Evolutionary conservation across 768 basidiomycete species (phyloP).

Genomic region (Boletus rubroflammeus): DNA sequence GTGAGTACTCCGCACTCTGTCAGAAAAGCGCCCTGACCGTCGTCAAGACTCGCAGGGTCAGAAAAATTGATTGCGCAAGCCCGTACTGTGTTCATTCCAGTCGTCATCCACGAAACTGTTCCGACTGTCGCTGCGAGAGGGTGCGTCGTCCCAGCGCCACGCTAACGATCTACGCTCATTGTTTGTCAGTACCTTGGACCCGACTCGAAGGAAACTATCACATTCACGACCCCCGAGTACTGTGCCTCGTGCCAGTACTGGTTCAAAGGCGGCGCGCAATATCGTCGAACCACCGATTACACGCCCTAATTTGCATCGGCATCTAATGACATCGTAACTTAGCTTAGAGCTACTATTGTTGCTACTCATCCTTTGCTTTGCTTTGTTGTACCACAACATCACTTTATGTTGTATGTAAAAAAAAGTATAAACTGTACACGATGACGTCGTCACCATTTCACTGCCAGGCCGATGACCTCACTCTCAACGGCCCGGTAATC

Average conservation of each 20-base stretch:
- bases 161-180: conserved; percentile 2
- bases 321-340: conserved; percentile 28
- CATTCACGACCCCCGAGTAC: conserved; percentile 46
- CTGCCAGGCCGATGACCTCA: conserved; percentile 73
- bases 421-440: neutral
- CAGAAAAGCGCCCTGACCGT: conserved; percentile 7
- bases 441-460: conserved; percentile 56
- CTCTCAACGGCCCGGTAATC: conserved; percentile 82
- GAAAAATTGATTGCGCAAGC: conserved; percentile 34
- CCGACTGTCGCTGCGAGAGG: conserved; percentile 42
- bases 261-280: conserved; percentile 46
- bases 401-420: conserved; percentile 18
- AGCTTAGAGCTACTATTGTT: conserved; percentile 32
- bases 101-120: conserved; percentile 40
- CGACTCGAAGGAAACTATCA: conserved; percentile 61
- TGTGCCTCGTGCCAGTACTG: conserved; percentile 59
- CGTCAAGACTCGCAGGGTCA: conserved; percentile 33
- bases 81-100: conserved; percentile 40
- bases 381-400: conserved; percentile 21
- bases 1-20: conserved; percentile 42
- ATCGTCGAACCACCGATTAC: conserved; percentile 24
- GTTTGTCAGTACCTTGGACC: conserved; percentile 57
- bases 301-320: conserved; percentile 7
- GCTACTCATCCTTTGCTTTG: conserved; percentile 10
- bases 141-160: conserved; percentile 26